phyloP scores from a whole-genome alignment of 2,329 filamentous ascomycete species.

The Fusarium xylarioides region DNA sequence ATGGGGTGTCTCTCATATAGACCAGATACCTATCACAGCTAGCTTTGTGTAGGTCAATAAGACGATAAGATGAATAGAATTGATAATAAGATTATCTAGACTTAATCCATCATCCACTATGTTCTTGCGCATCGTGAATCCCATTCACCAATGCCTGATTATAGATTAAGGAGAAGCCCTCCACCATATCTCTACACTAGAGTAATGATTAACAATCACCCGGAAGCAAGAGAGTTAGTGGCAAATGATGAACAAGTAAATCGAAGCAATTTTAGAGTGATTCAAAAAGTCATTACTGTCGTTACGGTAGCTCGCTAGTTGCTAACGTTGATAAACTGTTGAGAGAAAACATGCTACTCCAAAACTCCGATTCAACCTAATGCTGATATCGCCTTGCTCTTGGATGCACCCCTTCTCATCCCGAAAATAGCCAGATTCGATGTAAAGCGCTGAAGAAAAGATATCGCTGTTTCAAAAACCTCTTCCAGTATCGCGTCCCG shows the following conservation, averaged over 20 bases:
- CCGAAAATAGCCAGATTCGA: background rate
- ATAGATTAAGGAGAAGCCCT: background rate
- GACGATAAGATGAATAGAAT: background rate
- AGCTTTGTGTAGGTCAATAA: background rate
- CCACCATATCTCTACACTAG: background rate
- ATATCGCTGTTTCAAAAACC: background rate
- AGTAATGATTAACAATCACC: background rate
- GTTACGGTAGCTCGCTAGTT: conserved; percentile 11
- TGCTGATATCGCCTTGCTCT: conserved; percentile 24
- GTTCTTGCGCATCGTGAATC: background rate
- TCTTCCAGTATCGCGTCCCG: background rate
- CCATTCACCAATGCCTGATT: background rate
- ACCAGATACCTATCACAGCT: background rate
- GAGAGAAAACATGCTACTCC: conserved; percentile 16
- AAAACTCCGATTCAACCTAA: conserved; percentile 32
- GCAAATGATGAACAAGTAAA: background rate
- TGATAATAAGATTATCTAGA: background rate
- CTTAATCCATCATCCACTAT: background rate
- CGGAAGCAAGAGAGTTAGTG: background rate
- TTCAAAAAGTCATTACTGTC: conserved; percentile 24
- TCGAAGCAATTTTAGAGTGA: background rate
- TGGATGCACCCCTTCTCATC: conserved; percentile 9
- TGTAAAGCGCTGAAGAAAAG: background rate
- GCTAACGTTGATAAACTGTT: background rate
- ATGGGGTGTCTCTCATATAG: background rate